Evolutionary conservation across 2,329 filamentous ascomycete species (phyloP).

Genomic region (Zymoseptoria ardabiliae): DNA sequence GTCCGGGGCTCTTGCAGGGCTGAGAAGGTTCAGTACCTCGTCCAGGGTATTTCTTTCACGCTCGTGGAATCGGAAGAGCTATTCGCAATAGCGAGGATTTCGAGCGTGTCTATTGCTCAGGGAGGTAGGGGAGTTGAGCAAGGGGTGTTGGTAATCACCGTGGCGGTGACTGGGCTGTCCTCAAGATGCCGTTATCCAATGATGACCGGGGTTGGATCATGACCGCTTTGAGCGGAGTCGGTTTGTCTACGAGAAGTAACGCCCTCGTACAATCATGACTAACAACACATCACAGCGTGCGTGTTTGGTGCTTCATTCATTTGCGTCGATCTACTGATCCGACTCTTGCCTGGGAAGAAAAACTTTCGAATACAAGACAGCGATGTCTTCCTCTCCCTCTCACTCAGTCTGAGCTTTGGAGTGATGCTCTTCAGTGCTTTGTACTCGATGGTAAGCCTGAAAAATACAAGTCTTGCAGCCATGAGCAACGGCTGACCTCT

Average conservation of each 20-base stretch:
- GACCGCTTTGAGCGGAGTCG: constrained; percentile 71
- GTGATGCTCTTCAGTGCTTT: constrained; percentile 65
- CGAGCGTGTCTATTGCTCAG: not conserved
- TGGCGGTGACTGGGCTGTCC: not conserved
- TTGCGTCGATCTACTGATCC: constrained; percentile 73
- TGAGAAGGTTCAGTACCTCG: not conserved
- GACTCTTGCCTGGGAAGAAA: constrained; percentile 62
- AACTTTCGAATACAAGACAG: constrained; percentile 85
- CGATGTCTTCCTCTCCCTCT: constrained; percentile 78
- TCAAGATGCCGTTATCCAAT: constrained; percentile 53
- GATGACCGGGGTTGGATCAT: constrained; percentile 93
- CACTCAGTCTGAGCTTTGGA: constrained; percentile 85
- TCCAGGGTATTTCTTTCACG: not conserved
- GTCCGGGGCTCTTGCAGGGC: not conserved
- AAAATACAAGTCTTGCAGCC: too few species aligned
- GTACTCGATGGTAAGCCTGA: not conserved
- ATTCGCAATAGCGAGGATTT: not conserved
- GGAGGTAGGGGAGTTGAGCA: not conserved
- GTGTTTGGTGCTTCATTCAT: constrained; percentile 75
- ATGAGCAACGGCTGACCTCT: constrained; percentile 20
- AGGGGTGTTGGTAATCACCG: not conserved
- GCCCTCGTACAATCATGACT: not conserved
- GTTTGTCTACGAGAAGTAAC: constrained; percentile 34
- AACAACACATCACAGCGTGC: constrained; percentile 35
- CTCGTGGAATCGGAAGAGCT: not conserved